A percentile compares a stretch with the other conserved stretches of the same genome.
Conservation (phyloP, 1,284 basidiomycete species). For the Cryptococcus deneoformans region DNA sequence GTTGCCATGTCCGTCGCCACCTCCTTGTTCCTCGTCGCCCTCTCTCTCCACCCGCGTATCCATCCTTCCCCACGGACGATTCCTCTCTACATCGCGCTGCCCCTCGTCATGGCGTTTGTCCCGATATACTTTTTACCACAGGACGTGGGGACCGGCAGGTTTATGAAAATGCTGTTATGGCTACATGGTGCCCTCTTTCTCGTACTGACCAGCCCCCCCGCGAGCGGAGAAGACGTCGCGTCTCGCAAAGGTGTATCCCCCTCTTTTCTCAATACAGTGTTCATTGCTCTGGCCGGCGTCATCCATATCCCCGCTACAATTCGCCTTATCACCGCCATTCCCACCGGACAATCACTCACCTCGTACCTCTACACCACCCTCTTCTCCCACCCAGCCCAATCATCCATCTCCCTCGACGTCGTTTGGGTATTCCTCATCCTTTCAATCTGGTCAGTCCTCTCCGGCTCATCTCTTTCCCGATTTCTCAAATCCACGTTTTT, state of each 20-base stretch:
- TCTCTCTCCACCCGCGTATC: constrained; percentile 50
- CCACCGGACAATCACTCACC: constrained; percentile 6
- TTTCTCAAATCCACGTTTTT: background rate
- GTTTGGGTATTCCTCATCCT: constrained; percentile 52
- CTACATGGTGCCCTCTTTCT: constrained; percentile 63
- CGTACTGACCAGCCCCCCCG: constrained; percentile 51
- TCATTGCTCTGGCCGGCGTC: constrained; percentile 35
- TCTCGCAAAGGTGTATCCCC: constrained; percentile 11
- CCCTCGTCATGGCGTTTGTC: constrained; percentile 55
- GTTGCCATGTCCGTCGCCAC: constrained; percentile 69
- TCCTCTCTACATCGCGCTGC: constrained; percentile 37
- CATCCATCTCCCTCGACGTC: constrained; percentile 64
- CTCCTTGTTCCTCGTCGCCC: constrained; percentile 63
- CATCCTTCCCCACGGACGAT: constrained; percentile 10
- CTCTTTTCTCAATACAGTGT: constrained; percentile 49
- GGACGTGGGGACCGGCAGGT: constrained; percentile 53
- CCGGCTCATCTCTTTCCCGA: constrained; percentile 32
- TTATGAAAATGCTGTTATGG: constrained; percentile 60
- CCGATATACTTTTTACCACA: constrained; percentile 57
- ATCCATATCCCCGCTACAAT: constrained; percentile 52
- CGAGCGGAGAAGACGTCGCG: background rate
- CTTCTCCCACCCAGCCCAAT: constrained; percentile 61
- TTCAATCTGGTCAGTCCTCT: constrained; percentile 30
- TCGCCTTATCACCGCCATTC: constrained; percentile 15
- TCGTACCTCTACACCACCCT: constrained; percentile 34